phyloP scores from a whole-genome alignment of 2,329 filamentous ascomycete species.

The Aureobasidium sp. region DNA sequence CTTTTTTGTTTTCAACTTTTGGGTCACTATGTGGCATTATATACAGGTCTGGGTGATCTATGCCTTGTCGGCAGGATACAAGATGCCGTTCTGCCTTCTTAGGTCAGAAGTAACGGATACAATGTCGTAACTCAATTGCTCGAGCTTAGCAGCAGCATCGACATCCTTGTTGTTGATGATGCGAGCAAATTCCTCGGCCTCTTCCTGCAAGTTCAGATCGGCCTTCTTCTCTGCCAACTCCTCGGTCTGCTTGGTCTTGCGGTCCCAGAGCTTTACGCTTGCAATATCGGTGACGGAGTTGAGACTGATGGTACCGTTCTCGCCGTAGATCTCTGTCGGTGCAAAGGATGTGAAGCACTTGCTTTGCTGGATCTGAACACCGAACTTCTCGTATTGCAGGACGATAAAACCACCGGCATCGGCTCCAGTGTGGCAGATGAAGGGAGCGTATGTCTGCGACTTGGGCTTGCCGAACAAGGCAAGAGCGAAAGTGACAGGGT shows the following conservation, averaged over 20 bases:
- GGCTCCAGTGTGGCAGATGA: constrained; percentile 36
- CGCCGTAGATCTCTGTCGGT: constrained; percentile 39
- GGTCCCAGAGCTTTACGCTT: constrained; percentile 32
- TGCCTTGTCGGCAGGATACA: constrained; percentile 21
- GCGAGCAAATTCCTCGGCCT: constrained; percentile 38
- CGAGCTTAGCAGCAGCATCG: constrained; percentile 29
- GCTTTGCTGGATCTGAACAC: constrained; percentile 34
- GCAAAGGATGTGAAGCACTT: constrained; percentile 38
- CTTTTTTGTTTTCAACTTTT: neutral
- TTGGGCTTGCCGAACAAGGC: constrained; percentile 39
- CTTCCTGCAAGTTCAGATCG: constrained; percentile 39
- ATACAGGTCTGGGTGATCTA: neutral
- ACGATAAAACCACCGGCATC: constrained; percentile 38
- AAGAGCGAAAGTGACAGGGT: constrained; percentile 39
- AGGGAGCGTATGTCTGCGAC: constrained; percentile 33
- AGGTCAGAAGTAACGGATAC: constrained; percentile 35
- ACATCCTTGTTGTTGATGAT: constrained; percentile 34
- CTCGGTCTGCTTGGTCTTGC: constrained; percentile 34
- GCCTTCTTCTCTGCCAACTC: constrained; percentile 32
- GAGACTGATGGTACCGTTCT: constrained; percentile 37
- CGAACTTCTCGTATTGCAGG: constrained; percentile 36
- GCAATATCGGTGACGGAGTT: constrained; percentile 39
- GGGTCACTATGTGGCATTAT: neutral
- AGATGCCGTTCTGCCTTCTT: constrained; percentile 35
- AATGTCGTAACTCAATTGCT: constrained; percentile 33